These are phyloP conservation scores for Cercophora sp. DNA, from an alignment of 495 filamentous ascomycete species.

Conservation along the genomic window DNA sequence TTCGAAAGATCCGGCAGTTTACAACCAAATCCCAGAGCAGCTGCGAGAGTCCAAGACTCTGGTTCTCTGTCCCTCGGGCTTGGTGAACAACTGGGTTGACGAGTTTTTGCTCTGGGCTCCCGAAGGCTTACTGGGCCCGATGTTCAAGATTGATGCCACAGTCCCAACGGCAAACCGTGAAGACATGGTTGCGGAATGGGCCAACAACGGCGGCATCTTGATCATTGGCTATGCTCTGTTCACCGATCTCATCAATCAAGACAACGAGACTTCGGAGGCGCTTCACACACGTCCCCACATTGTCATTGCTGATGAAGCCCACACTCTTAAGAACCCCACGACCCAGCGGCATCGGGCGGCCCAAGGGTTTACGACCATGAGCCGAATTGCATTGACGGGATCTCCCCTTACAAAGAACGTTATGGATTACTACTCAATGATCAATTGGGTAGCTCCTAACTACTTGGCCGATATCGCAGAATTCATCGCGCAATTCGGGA, in stretches of 20 bases:
- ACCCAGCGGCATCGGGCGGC: conserved; percentile 51
- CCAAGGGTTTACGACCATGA: conserved; percentile 57
- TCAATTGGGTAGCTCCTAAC: conserved; percentile 80
- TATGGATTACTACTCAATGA: conserved; percentile 76
- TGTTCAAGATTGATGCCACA: conserved; percentile 47
- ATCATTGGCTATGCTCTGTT: conserved; percentile 73
- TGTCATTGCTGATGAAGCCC: conserved; percentile 86
- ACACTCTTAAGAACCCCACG: conserved; percentile 64
- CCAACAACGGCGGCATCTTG: conserved; percentile 63
- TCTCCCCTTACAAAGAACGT: conserved; percentile 83
- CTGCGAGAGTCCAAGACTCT: conserved; percentile 63
- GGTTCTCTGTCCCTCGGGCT: conserved; percentile 67
- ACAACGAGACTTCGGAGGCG: conserved; percentile 26
- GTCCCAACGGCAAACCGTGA: conserved; percentile 33
- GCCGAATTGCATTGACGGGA: conserved; percentile 81
- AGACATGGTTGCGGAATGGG: conserved; percentile 53
- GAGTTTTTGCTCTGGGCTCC: conserved; percentile 72
- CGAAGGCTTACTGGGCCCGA: conserved; percentile 42
- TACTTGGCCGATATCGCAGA: conserved; percentile 64
- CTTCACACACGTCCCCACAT: conserved; percentile 63
- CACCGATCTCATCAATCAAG: conserved; percentile 31
- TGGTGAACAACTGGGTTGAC: conserved; percentile 80
- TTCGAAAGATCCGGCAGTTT: conserved; percentile 54
- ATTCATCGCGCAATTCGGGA: conserved; percentile 64
- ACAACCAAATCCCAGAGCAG: conserved; percentile 59